A percentile compares a stretch with the other conserved stretches of the same genome.
phyloP scores from a whole-genome alignment of 768 basidiomycete species.

The Tephrocybe sp. region DNA sequence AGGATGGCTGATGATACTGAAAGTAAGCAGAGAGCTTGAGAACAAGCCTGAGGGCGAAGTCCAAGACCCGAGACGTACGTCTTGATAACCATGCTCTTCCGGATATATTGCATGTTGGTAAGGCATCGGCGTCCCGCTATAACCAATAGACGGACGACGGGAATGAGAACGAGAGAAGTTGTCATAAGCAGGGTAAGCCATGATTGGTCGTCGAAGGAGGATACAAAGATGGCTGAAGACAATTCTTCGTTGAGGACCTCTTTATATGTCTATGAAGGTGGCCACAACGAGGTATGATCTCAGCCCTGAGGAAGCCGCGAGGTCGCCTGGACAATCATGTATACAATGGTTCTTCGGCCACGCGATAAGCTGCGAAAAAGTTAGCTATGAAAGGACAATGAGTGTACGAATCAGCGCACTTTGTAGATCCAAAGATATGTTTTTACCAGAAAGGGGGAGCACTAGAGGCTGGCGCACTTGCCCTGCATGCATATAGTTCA shows the following conservation, averaged over 20 bases:
- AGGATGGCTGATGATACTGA: constrained; percentile 45
- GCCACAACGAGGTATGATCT: constrained; percentile 16
- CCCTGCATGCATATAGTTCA: not conserved
- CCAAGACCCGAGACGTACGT: constrained; percentile 29
- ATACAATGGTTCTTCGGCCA: constrained; percentile 1
- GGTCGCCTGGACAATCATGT: constrained; percentile 11
- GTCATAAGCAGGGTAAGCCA: constrained; percentile 27
- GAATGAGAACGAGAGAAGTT: constrained; percentile 30
- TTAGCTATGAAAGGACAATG: not conserved
- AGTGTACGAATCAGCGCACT: not conserved
- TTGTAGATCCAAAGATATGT: not conserved
- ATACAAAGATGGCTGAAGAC: constrained; percentile 3
- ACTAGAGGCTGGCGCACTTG: not conserved
- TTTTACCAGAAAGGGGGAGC: not conserved
- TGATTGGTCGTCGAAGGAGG: constrained; percentile 5
- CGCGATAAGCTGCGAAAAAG: not conserved
- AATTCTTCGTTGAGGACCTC: not conserved
- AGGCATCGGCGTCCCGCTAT: constrained; percentile 27
- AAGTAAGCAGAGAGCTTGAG: not conserved
- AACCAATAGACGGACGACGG: constrained; percentile 40
- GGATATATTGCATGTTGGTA: constrained; percentile 40
- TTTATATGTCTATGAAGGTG: constrained; percentile 19
- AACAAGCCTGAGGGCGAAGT: no score
- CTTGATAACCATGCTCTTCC: constrained; percentile 31
- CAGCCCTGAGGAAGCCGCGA: constrained; percentile 16